These are phyloP conservation scores for Fraxinus greggii DNA, from an alignment of 305 asterid genomes.

Conservation along the genomic window DNA sequence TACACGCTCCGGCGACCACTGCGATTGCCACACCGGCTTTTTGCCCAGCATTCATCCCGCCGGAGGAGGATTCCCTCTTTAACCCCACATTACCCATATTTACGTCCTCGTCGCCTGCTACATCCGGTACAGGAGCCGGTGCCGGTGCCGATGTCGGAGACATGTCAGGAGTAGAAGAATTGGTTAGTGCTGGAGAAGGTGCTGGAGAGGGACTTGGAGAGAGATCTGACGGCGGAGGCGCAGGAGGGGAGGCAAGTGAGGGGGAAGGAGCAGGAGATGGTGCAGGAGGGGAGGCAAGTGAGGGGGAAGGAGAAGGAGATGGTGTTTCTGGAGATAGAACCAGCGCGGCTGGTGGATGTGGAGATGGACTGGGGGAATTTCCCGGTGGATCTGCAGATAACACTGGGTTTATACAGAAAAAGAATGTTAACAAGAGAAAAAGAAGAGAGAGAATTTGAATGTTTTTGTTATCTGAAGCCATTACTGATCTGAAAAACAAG, in stretches of 20 bases:
- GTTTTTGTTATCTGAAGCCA: slow-evolving; percentile 23
- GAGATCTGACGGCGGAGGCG: slow-evolving; percentile 39
- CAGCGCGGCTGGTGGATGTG: slow-evolving; percentile 25
- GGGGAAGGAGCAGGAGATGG: slow-evolving; percentile 23
- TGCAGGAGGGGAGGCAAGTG: slow-evolving; percentile 3
- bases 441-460: slow-evolving; percentile 9
- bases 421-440: slow-evolving; percentile 22
- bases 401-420: slow-evolving; percentile 24
- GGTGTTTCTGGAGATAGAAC: slow-evolving; percentile 25
- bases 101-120: slow-evolving; percentile 25
- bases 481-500: slow-evolving; percentile 12
- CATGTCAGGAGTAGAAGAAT: background rate
- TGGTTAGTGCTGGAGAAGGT: slow-evolving; percentile 17
- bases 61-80: slow-evolving; percentile 12
- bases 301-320: slow-evolving; percentile 19
- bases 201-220: slow-evolving; percentile 37
- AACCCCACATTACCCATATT: slow-evolving; percentile 20
- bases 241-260: slow-evolving; percentile 28
- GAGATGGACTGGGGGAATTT: slow-evolving; percentile 40
- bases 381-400: slow-evolving; percentile 26
- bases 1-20: slow-evolving; percentile 44
- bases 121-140: slow-evolving; percentile 34
- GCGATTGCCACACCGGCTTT: slow-evolving; percentile 63
- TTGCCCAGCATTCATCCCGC: slow-evolving; percentile 48
- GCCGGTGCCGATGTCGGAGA: slow-evolving; percentile 37